A percentile compares a stretch with the other conserved stretches of the same genome.
Evolutionary conservation across 176 grass and related monocot genomes (phyloP).

Genomic region (Microstegium vimineum): DNA sequence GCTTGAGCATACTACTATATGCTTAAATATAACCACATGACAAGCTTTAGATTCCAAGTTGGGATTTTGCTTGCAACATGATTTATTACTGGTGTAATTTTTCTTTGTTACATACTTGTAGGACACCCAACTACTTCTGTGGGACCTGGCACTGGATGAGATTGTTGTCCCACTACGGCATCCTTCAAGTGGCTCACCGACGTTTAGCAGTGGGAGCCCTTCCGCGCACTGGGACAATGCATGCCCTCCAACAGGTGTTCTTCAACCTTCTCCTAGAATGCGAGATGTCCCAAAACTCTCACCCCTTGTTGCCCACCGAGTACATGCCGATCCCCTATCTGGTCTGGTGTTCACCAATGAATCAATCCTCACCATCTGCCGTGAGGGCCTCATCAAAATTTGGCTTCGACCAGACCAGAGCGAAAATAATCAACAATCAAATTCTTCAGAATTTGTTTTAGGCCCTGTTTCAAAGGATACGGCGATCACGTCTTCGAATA

Average conservation of each 20-base stretch:
- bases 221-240: conserved; percentile 80
- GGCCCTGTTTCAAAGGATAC: conserved; percentile 51
- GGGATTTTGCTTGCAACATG: background rate
- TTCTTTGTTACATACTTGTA: conserved; percentile 15
- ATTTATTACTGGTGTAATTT: background rate
- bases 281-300: conserved; percentile 83
- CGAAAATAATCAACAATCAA: conserved; percentile 46
- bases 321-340: conserved; percentile 67
- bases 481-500: conserved; percentile 30
- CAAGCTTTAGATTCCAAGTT: background rate
- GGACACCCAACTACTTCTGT: conserved; percentile 86
- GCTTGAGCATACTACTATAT: background rate
- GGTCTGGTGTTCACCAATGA: conserved; percentile 76
- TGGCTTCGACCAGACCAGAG: conserved; percentile 58
- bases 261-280: conserved; percentile 85
- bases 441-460: conserved; percentile 53
- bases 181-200: conserved; percentile 70
- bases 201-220: conserved; percentile 68
- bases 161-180: conserved; percentile 80
- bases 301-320: conserved; percentile 76
- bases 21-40: background rate
- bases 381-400: conserved; percentile 84
- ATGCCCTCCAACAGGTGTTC: conserved; percentile 56
- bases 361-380: conserved; percentile 70
- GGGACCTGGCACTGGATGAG: conserved; percentile 90